Evolutionary conservation across 2,329 filamentous ascomycete species (phyloP).

Genomic region (Colletotrichum sp.): DNA sequence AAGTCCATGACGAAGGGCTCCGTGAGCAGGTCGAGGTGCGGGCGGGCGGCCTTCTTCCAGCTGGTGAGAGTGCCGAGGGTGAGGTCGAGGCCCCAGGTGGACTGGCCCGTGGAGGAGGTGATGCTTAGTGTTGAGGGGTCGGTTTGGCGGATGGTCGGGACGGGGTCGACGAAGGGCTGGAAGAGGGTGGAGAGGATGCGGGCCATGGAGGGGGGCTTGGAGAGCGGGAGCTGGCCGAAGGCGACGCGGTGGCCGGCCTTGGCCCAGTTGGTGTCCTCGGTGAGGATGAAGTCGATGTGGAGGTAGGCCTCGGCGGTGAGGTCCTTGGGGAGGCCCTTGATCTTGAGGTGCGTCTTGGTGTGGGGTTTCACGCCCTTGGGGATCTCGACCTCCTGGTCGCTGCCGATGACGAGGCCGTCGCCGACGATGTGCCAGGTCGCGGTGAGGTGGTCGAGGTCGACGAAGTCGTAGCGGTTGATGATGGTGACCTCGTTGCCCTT

Average conservation of each 20-base stretch:
- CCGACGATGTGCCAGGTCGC: constrained; percentile 48
- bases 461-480: constrained; percentile 60
- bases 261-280: constrained; percentile 54
- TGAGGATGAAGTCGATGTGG: constrained; percentile 51
- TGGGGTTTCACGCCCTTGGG: constrained; percentile 52
- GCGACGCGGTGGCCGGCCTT: constrained; percentile 55
- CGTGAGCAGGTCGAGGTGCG: constrained; percentile 45
- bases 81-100: constrained; percentile 50
- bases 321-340: constrained; percentile 34
- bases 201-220: constrained; percentile 33
- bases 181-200: constrained; percentile 20
- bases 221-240: constrained; percentile 51
- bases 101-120: constrained; percentile 35
- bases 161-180: constrained; percentile 2
- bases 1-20: constrained; percentile 55
- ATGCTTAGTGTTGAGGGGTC: constrained; percentile 34
- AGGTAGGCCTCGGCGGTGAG: constrained; percentile 49
- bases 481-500: constrained; percentile 48
- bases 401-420: constrained; percentile 40
- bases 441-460: constrained; percentile 53
- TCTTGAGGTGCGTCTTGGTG: constrained; percentile 35
- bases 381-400: constrained; percentile 37
- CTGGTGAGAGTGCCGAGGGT: constrained; percentile 45
- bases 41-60: constrained; percentile 38
- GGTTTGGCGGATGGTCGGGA: constrained; percentile 5